A percentile compares a stretch with the other conserved stretches of the same genome.
Conservation (phyloP, 2,329 filamentous ascomycete species). For the Aspergillus eucalypticola region DNA sequence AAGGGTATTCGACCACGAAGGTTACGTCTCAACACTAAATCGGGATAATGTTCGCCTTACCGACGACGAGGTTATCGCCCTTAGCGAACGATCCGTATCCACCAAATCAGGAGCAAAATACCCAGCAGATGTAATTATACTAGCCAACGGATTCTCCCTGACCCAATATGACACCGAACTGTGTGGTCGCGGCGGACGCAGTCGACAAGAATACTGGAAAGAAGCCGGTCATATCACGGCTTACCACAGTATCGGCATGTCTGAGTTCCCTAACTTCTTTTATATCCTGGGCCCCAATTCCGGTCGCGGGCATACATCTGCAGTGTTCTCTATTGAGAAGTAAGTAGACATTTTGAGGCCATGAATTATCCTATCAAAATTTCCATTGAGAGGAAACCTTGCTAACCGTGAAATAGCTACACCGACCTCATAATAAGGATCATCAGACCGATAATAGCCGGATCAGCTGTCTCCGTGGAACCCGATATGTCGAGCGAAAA, state of each 20-base stretch:
- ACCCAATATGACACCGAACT: slow-evolving; percentile 20
- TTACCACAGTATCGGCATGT: slow-evolving; percentile 24
- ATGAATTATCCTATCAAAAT: no score
- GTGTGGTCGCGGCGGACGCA: slow-evolving; percentile 18
- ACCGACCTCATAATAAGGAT: slow-evolving; percentile 13
- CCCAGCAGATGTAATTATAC: slow-evolving; percentile 12
- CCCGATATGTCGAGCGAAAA: slow-evolving; percentile 14
- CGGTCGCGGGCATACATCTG: slow-evolving; percentile 17
- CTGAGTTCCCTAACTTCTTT: slow-evolving; percentile 26
- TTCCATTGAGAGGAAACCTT: neutral
- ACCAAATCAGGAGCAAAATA: slow-evolving; percentile 3
- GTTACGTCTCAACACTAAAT: slow-evolving; percentile 2
- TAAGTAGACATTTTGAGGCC: neutral
- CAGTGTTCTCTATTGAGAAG: slow-evolving; percentile 19
- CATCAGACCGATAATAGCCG: slow-evolving; percentile 15
- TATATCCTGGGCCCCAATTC: slow-evolving; percentile 23
- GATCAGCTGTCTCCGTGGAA: slow-evolving; percentile 14
- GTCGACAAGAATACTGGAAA: slow-evolving; percentile 19
- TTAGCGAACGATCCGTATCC: neutral
- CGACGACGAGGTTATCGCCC: neutral
- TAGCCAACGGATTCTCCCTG: slow-evolving; percentile 17
- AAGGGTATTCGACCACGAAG: slow-evolving; percentile 10
- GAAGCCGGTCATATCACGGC: slow-evolving; percentile 16
- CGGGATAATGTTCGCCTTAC: slow-evolving; percentile 1
- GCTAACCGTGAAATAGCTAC: slow-evolving; percentile 7